Evolutionary conservation across 768 basidiomycete species (phyloP), one percentile per base, ranked within the genome.

Genomic region (Suillus bovinus): DNA sequence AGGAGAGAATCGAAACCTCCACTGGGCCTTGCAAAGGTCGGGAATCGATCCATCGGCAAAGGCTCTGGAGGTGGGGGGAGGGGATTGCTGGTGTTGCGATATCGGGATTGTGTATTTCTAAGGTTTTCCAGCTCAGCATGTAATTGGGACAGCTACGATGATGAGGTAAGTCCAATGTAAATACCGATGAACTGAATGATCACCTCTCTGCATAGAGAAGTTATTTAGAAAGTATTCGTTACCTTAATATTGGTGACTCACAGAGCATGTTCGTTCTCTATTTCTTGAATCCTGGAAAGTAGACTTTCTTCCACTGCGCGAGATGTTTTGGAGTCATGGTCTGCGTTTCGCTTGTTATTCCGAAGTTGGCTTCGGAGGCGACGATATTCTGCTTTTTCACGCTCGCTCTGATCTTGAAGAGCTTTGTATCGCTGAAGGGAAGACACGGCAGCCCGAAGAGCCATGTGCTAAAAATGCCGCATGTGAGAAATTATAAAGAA

Each of bases 61-160:
- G 83, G 85, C 60, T 82, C 79, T 14, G 85, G 85, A n/a, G 85
- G 85, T 46, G 75, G 71, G 27, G 85, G 85, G 22, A 87, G 78
- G 5, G 86, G 86, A 66, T 86, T 86, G 41, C 71, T 69, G 56
- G 69, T 68, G 62, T 76, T 72, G 56, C 67, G 74, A 66, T 67
- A 74, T 47, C 68, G 71, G 6, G 68, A 66, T 42, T 74, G 66
- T 50, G 72, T 70, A 13, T 71, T 63, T 17, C 74, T 75, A 61
- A 80, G 75, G 24, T 74, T 70, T 62, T 77, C 72, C 8, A 81
- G 68, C 63, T 80, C 71, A 34, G 73, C 64, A 62, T 79, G 73
- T n/a, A 74, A 67, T 52, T 64, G 68, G 66, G 73, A 74, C 55
- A 74, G 53, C 73, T 74, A 64, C 58, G 70, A 71, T 66, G 60